phyloP scores from a whole-genome alignment of 768 basidiomycete species.

The Fomitopsis pulvina region DNA sequence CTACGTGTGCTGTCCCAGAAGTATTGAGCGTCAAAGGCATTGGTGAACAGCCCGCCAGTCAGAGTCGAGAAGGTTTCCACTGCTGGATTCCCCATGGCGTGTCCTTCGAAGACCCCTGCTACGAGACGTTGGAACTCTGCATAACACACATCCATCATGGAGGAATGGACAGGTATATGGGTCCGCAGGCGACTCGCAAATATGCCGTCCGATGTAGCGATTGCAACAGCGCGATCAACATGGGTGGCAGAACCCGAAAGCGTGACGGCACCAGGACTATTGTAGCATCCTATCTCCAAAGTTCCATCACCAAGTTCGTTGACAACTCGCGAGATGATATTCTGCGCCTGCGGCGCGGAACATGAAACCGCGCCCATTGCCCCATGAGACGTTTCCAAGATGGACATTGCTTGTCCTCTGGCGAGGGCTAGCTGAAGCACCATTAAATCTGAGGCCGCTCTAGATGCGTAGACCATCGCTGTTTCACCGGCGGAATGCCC shows the following conservation, averaged over 20 bases:
- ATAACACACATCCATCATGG: conserved; percentile 30
- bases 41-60: conserved; percentile 20
- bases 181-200: conserved; percentile 32
- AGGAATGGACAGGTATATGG: conserved; percentile 32
- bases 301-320: conserved; percentile 14
- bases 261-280: conserved; percentile 30
- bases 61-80: conserved; percentile 31
- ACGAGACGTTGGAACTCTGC: conserved; percentile 22
- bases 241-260: conserved; percentile 25
- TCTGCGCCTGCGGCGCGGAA: conserved; percentile 19
- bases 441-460: conserved; percentile 33
- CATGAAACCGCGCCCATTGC: conserved; percentile 41
- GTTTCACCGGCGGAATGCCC: conserved; percentile 46
- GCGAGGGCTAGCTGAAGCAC: conserved; percentile 38
- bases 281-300: conserved; percentile 37
- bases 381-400: conserved; percentile 26
- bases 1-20: conserved; percentile 33
- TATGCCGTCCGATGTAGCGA: conserved; percentile 23
- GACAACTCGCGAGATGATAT: conserved; percentile 19
- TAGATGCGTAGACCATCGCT: conserved; percentile 35
- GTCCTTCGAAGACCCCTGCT: conserved; percentile 27
- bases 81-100: conserved; percentile 22
- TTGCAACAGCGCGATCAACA: conserved; percentile 25
- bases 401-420: conserved; percentile 31
- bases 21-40: conserved; percentile 28